Base-by-base conservation (phyloP, 768 basidiomycete genomes). In the Boletus patriciae region DNA sequence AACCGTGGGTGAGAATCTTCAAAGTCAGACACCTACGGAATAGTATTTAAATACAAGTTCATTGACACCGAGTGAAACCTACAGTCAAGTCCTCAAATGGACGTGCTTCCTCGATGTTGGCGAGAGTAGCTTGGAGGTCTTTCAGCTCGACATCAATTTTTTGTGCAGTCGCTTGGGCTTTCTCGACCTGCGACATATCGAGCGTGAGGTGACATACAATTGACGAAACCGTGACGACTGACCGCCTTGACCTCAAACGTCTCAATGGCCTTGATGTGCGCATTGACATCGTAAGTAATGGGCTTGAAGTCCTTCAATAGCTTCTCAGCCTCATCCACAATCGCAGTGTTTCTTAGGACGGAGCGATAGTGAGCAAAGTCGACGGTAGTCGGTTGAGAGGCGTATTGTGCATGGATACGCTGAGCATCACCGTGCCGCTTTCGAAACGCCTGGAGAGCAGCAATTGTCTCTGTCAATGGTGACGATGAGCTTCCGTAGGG, bases 51-150 rank as follows among this genome's bases (percentile, higher is more conserved):
- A 52, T 7, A 46, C 23, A 16, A 16, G 46, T 31, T 37, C 33
- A 40, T 51, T 37, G 34, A 41, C 16, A 31, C 40, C 40, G 13
- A 16, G 25, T 37, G 19, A 44, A n/a, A 78, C 90, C 61, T 61
- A 96, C 95, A 36, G 94, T 95, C 63, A 99, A 82, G 66, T 98
- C 92, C 71, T 98, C 94, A 77, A 99, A 97, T 9, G 96, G 92
- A 76, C 97, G 88, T 42, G 95, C 94, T 50, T 95, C 86, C 79
- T 98, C 90, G 59, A 99, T 98, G 83, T 99, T 97, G 64, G 89
- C 86, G 59, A 98, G 88, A 27, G 97, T 98, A 42, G 84, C 86
- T 75, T 94, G 88, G 64, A 99, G 88, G 67, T 92, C 87, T 74
- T 88, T 85, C 65, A 98, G 81, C 76, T 98, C 96, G 42, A 85